phyloP scores from a whole-genome alignment of 768 basidiomycete genomes.

The Termitomyces titanicus region DNA sequence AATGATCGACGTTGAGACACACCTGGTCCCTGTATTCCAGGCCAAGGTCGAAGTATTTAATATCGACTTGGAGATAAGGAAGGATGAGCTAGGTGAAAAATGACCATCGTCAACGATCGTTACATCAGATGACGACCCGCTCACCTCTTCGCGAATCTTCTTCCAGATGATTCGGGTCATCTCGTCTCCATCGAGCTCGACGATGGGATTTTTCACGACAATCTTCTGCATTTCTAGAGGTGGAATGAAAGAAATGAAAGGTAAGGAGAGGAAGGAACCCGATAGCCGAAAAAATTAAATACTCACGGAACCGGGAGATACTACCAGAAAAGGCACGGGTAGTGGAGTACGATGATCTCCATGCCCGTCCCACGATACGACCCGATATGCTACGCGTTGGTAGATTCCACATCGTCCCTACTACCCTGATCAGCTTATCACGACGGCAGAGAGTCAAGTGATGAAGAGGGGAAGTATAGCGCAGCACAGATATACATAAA shows the following conservation, averaged over 20 bases:
- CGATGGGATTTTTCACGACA: constrained; percentile 81
- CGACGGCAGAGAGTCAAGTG: not conserved
- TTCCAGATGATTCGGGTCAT: constrained; percentile 99
- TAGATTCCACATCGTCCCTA: constrained; percentile 15
- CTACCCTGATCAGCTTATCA: not conserved
- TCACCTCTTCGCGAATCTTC: constrained; percentile 92
- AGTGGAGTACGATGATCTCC: constrained; percentile 10
- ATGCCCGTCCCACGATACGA: constrained; percentile 8
- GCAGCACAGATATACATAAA: not conserved
- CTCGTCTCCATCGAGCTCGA: constrained; percentile 96
- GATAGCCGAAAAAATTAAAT: constrained; percentile 6
- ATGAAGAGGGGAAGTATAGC: not conserved
- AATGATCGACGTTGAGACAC: constrained; percentile 13
- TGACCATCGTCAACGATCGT: not conserved
- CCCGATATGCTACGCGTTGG: constrained; percentile 14
- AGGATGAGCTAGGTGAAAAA: constrained; percentile 73
- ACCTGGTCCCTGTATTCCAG: constrained; percentile 90
- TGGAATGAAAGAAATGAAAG: not conserved
- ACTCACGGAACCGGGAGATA: constrained; percentile 17
- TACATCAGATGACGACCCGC: constrained; percentile 17
- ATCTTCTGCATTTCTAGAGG: constrained; percentile 54
- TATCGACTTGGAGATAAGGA: constrained; percentile 91
- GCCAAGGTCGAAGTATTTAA: constrained; percentile 99
- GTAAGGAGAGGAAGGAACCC: constrained; percentile 1
- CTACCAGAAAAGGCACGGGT: constrained; percentile 17